phyloP scores from a whole-genome alignment of 2,329 filamentous ascomycete species.

The Elsinoe australis region DNA sequence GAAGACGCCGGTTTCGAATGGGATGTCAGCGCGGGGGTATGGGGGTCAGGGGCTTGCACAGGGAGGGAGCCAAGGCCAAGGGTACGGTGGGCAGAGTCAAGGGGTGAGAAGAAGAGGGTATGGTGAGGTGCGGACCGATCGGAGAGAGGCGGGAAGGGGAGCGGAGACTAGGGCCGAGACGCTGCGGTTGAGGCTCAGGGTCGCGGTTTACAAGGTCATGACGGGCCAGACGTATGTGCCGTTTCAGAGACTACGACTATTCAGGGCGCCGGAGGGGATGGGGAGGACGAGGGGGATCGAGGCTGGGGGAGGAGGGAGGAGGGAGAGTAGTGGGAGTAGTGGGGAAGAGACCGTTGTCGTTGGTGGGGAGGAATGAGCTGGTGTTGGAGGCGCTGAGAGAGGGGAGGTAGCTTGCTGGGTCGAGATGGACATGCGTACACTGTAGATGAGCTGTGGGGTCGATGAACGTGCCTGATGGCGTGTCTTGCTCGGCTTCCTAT shows the following conservation, averaged over 20 bases:
- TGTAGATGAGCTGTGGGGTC: no score
- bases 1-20: not conserved
- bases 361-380: no score
- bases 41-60: not conserved
- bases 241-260: conserved; percentile 47
- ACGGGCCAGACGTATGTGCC: conserved; percentile 64
- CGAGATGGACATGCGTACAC: no score
- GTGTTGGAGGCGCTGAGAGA: no score
- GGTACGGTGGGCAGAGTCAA: not conserved
- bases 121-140: not conserved
- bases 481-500: no score
- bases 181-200: conserved; percentile 58
- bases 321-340: not conserved
- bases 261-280: conserved; percentile 20
- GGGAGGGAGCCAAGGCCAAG: not conserved
- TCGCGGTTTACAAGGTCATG: conserved; percentile 67
- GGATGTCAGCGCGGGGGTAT: not conserved
- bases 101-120: not conserved
- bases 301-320: not conserved
- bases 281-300: not conserved
- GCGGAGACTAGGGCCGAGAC: conserved; percentile 49
- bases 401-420: no score
- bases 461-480: no score
- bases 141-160: not conserved
- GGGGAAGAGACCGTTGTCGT: conserved; percentile 1